Percentiles rank a stretch among this genome's conserved stretches.
Evolutionary conservation across 2,329 filamentous ascomycete species (phyloP).

Genomic region (Magnaporthiopsis incrustans): DNA sequence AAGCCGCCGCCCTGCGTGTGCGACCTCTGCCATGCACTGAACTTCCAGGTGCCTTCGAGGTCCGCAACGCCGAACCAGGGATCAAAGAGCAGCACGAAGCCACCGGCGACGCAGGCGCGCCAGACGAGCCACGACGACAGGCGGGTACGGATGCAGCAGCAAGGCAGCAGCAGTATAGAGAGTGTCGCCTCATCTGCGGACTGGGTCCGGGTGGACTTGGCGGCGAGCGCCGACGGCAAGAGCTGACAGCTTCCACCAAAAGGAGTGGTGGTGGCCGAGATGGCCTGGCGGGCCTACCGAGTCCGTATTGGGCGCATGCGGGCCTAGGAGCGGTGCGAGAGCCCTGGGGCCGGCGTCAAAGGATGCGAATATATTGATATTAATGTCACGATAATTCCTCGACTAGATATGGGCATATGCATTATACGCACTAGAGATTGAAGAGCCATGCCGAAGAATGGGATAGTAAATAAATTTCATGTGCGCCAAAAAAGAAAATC

Average conservation of each 20-base stretch:
- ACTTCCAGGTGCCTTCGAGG: not conserved
- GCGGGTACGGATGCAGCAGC: not conserved
- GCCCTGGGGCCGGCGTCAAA: too few relatives aligned
- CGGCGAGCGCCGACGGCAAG: not conserved
- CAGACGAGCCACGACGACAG: too few relatives aligned
- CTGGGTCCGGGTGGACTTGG: not conserved
- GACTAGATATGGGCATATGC: too few relatives aligned
- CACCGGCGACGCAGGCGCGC: too few relatives aligned
- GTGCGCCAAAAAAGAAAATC: too few relatives aligned
- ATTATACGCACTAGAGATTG: too few relatives aligned
- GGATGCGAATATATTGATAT: not conserved
- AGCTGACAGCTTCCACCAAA: too few relatives aligned
- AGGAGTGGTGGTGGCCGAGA: too few relatives aligned
- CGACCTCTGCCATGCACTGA: constrained; percentile 2
- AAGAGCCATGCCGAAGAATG: too few relatives aligned
- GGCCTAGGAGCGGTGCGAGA: not conserved
- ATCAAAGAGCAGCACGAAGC: not conserved
- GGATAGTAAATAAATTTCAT: too few relatives aligned
- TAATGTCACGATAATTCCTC: not conserved
- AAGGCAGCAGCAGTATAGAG: not conserved
- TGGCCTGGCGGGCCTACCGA: not conserved
- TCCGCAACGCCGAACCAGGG: not conserved
- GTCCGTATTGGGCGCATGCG: not conserved
- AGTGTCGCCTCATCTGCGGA: not conserved
- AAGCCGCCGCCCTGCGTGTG: constrained; percentile 4